Base-by-base conservation (phyloP, 2,329 filamentous ascomycete genomes). In the Mollisia scopiformis region DNA sequence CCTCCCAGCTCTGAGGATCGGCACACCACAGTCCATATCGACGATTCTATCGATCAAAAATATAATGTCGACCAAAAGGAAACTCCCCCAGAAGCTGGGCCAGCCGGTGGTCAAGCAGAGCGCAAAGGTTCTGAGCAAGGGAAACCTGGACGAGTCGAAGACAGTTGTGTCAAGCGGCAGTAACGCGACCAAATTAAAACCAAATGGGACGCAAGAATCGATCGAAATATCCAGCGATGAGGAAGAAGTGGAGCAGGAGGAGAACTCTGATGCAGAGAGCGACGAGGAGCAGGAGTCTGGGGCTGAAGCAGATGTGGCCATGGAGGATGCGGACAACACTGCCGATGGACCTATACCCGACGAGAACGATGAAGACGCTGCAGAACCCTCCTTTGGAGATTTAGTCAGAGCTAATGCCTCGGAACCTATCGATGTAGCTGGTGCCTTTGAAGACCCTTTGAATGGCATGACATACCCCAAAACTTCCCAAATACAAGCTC, bases 381-480 rank as follows among this genome's bases (percentile, higher is more conserved):
- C 67, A 5, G 72, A 75, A 69, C 90, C 92, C 2, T 91, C 92
- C 0, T 96, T 98, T 74, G 94, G 93, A 69, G 94, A 98, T 73
- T 85, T 96, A 49, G 82, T 96, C 43, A 89, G 88, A 66, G 84
- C 83, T 50, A 82, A 86, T 68, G 86, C 88, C 59, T 83, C 87
- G 61, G 88, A 90, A 65, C 84, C 89, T 53, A 89, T 97, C 69
- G 91, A 96, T 68, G 91, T 97, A 6, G 78, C 87, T 46, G 82
- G 86, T 50, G 79, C 88, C 71, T 80, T 85, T 70, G 76, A 83
- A 74, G 71, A 72, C 27, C 59, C 66, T 28, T 37, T 63, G 27
- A 62, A 61, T 33, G 51, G 65, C 23, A 55, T 70, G 3, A 52
- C 66, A n/a, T 70, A 69, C 53, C 68, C 68, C 30, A 64, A 66